These are phyloP conservation scores for Arabidopsis arenosa DNA, from an alignment of 345 rosid genomes.

Conservation along the genomic window DNA sequence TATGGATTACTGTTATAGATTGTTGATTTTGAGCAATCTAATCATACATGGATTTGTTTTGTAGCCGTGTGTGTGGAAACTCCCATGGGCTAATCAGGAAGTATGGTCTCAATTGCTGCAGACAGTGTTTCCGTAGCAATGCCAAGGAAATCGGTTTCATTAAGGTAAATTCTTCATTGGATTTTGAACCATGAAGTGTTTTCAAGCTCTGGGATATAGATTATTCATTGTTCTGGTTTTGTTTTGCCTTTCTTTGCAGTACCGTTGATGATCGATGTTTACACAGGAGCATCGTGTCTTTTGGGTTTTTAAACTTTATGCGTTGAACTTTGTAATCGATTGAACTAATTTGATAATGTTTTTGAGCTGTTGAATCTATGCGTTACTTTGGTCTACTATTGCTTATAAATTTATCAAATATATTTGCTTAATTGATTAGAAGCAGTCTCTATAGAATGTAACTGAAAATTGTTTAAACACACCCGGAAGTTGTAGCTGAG, in stretches of 20 bases:
- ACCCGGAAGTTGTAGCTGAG: neutral
- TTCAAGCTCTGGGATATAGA: neutral
- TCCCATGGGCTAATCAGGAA: constrained; percentile 51
- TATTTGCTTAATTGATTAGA: neutral
- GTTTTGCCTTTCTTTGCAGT: constrained; percentile 14
- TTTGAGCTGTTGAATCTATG: neutral
- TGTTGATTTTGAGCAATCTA: neutral
- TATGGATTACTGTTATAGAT: neutral
- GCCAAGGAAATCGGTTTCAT: constrained; percentile 60
- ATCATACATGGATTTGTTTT: neutral
- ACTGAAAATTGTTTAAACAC: neutral
- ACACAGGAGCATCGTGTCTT: neutral
- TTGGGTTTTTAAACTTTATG: neutral
- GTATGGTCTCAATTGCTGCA: constrained; percentile 52
- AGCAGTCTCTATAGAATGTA: neutral
- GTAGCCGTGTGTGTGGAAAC: constrained; percentile 47
- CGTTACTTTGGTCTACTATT: neutral
- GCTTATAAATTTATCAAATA: neutral
- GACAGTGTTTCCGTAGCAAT: constrained; percentile 50
- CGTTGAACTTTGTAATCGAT: constrained; percentile 18
- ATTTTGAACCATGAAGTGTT: neutral
- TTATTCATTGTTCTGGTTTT: neutral
- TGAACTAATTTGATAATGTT: neutral
- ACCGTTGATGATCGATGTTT: constrained; percentile 28
- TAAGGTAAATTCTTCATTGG: constrained; percentile 47